These are phyloP conservation scores for Diospyros kaki DNA, from an alignment of 148 eudicot species.

Conservation along the genomic window DNA sequence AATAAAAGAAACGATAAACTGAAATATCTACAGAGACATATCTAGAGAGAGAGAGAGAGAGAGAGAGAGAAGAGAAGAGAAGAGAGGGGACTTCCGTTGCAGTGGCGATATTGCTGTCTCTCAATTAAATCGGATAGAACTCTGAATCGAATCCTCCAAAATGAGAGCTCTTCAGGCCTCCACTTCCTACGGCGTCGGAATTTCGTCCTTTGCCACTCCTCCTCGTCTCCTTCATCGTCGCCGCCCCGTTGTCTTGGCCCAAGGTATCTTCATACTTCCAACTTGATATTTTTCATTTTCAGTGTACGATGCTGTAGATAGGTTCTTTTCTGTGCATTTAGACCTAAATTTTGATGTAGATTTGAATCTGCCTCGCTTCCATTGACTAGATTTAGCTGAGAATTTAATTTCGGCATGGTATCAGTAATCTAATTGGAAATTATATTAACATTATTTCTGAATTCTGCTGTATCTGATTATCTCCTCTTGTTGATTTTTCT, in stretches of 20 bases:
- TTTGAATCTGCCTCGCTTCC: not conserved
- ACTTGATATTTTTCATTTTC: not conserved
- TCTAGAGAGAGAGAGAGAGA: no score
- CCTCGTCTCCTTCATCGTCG: conserved; percentile 2
- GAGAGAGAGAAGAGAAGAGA: no score
- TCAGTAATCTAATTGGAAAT: not conserved
- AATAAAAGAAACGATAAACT: not conserved
- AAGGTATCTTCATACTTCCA: conserved; percentile 1
- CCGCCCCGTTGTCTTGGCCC: conserved; percentile 9
- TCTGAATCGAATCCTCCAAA: not conserved
- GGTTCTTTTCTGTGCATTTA: not conserved
- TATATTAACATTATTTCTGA: not conserved
- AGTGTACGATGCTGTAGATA: not conserved
- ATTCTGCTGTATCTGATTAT: not conserved
- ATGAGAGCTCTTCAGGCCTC: conserved; percentile 19
- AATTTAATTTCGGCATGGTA: not conserved
- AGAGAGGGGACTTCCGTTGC: no score
- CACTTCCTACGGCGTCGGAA: conserved; percentile 18
- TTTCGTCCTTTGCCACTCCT: conserved; percentile 5
- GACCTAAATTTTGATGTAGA: not conserved
- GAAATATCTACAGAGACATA: no score
- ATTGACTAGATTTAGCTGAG: no score
- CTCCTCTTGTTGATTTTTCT: not conserved
- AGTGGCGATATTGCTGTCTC: not conserved
- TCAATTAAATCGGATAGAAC: not conserved